These are phyloP conservation scores for Gautieria morchelliformis DNA, from an alignment of 768 basidiomycete genomes.

Conservation along the genomic window DNA sequence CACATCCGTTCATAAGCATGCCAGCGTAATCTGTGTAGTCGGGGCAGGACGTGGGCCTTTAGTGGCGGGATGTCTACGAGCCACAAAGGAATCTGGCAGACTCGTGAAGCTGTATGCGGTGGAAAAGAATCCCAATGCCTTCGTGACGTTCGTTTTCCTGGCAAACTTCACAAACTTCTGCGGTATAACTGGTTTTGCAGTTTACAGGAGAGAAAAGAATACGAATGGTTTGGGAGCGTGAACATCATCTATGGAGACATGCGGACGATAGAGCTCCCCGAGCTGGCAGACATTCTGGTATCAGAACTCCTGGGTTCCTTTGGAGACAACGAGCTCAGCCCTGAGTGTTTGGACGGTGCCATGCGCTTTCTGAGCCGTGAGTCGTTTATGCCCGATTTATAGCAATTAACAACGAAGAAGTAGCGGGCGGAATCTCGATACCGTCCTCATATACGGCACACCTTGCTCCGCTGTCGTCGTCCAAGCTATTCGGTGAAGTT, in stretches of 20 bases:
- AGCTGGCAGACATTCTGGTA: constrained; percentile 85
- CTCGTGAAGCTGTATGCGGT: constrained; percentile 72
- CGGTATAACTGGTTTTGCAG: constrained; percentile 30
- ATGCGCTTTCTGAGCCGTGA: constrained; percentile 86
- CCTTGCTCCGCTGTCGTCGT: constrained; percentile 88
- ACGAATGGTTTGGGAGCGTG: constrained; percentile 78
- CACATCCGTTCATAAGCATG: neutral
- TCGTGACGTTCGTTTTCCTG: constrained; percentile 65
- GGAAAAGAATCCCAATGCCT: constrained; percentile 96
- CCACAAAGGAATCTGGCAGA: constrained; percentile 56
- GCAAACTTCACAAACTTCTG: constrained; percentile 3
- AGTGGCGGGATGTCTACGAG: constrained; percentile 73
- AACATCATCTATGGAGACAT: constrained; percentile 91
- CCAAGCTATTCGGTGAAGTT: constrained; percentile 85
- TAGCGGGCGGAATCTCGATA: constrained; percentile 91
- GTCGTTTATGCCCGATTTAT: constrained; percentile 17
- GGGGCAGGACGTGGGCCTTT: constrained; percentile 94
- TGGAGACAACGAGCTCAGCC: constrained; percentile 97
- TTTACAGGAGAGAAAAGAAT: constrained; percentile 70
- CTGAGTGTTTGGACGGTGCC: constrained; percentile 95
- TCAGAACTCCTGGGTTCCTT: constrained; percentile 95
- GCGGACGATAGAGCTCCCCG: constrained; percentile 74
- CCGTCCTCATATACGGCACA: constrained; percentile 94
- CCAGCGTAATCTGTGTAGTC: constrained; percentile 79
- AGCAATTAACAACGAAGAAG: neutral